Evolutionary conservation across 345 rosid genomes (phyloP), one percentile per base, ranked within the genome.

Genomic region (Carallia pectinifolia): DNA sequence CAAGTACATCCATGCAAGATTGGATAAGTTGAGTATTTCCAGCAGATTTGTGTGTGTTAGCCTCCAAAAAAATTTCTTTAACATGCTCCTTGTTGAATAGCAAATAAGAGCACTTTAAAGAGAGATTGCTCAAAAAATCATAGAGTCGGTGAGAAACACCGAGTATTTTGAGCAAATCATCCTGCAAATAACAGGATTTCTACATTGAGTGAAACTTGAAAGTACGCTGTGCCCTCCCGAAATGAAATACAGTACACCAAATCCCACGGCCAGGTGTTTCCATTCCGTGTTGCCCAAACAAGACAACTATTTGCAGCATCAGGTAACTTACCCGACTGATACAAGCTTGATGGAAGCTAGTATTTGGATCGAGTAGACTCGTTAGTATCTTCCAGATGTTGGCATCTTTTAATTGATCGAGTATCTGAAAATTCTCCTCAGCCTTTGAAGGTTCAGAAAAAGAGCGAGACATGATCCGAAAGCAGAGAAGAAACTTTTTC

Each of bases 361-460:
- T 82, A 68, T 85, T 83, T 67, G 93, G 88, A 87, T 92, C 97
- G 23, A 92, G 87, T 62, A 96, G 77, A 80, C 61, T 79, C 17
- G 73, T 74, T 77, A 96, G 79, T 61, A 90, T 89, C 84, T 88
- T 92, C 99, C 99, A 96, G 71, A 92, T 80, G 77, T 90, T 90
- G 73, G 85, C 80, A 85, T 96, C 98, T 84, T 92, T 90, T 83
- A 96, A 79, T 75, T 92, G 98, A 83, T 96, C 98, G 76, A 96
- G 94, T 77, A 82, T 71, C 76, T 81, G 94, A 81, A 92, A 96
- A 78, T 85, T 84, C 81, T 92, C 96, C 87, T 96, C 98, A 6
- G 92, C 83, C 80, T 88, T 92, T 53, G 70, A 62, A 62, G 92
- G 90, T 66, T 92, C 97, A n/a, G 92, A 80, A 88, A 95, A 95